phyloP scores from a whole-genome alignment of 192 early-diverging fungal species.

The Hyaloraphidium curvatum region DNA sequence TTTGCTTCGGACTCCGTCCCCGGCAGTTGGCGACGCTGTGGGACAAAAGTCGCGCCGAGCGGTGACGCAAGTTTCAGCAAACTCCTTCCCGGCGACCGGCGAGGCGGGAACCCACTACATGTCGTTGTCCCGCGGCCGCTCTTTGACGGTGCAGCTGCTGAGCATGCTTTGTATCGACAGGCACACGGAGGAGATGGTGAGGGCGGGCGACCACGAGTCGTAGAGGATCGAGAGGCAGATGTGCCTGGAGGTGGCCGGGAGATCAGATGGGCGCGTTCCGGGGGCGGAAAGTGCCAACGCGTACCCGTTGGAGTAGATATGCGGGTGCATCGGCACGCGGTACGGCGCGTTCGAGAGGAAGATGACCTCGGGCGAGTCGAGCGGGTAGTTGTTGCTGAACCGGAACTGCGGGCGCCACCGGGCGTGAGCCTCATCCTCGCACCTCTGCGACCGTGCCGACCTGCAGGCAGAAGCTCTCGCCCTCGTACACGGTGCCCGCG shows the following conservation, averaged over 20 bases:
- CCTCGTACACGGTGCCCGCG: not conserved
- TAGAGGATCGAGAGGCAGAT: constrained; percentile 93
- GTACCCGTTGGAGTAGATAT: constrained; percentile 15
- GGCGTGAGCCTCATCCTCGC: not conserved
- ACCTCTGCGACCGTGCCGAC: not conserved
- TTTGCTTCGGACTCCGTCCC: too few relatives aligned
- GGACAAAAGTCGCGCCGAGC: not conserved
- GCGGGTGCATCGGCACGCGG: constrained; percentile 56
- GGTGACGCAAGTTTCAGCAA: not conserved
- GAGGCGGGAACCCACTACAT: not conserved
- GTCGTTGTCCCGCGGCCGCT: not conserved
- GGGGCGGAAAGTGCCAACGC: not conserved
- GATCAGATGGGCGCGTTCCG: not conserved
- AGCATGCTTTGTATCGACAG: constrained; percentile 84
- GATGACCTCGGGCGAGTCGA: constrained; percentile 51
- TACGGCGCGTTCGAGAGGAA: constrained; percentile 35
- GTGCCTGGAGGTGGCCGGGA: constrained; percentile 35
- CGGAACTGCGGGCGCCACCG: constrained; percentile 26
- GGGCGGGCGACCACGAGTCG: constrained; percentile 79
- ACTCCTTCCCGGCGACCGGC: not conserved
- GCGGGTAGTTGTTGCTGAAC: constrained; percentile 50
- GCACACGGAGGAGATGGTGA: constrained; percentile 76
- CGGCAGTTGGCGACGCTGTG: not conserved
- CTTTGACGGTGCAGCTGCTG: constrained; percentile 12
- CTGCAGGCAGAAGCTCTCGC: not conserved